phyloP scores from a whole-genome alignment of 352 stramenopile genomes.

The Thalassiosira exigua region DNA sequence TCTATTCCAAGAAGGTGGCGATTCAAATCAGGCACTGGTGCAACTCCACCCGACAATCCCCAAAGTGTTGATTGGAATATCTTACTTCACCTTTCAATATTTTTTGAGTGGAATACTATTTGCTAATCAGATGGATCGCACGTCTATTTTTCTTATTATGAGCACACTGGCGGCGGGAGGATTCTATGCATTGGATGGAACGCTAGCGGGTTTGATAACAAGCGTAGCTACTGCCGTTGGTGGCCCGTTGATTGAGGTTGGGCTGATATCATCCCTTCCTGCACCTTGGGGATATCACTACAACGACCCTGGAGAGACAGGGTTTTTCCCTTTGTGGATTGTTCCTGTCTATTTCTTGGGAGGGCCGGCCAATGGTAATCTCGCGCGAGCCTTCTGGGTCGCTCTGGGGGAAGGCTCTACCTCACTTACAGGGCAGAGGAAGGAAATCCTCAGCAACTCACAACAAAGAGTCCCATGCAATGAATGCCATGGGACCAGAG shows the following conservation, averaged over 20 bases:
- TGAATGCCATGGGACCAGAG: constrained; percentile 62
- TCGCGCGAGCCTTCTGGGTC: constrained; percentile 79
- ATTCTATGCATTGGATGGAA: constrained; percentile 74
- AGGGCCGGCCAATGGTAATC: constrained; percentile 80
- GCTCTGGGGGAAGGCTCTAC: constrained; percentile 32
- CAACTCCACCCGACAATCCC: constrained; percentile 32
- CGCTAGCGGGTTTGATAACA: constrained; percentile 65
- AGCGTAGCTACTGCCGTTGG: constrained; percentile 76
- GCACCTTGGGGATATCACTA: constrained; percentile 76
- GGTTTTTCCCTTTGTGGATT: constrained; percentile 84
- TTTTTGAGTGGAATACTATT: constrained; percentile 77
- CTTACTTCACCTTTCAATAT: constrained; percentile 85
- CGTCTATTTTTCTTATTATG: constrained; percentile 75
- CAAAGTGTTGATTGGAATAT: constrained; percentile 77
- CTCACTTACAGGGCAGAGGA: not conserved
- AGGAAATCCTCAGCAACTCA: constrained; percentile 2
- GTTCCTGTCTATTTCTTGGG: constrained; percentile 83
- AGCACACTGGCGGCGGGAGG: constrained; percentile 64
- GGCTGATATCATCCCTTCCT: constrained; percentile 63
- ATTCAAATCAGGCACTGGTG: too few species aligned
- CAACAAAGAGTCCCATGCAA: constrained; percentile 21
- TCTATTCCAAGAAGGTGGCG: too few species aligned
- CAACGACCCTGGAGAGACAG: constrained; percentile 75
- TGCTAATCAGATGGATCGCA: constrained; percentile 56
- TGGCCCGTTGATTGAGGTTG: constrained; percentile 82